Evolutionary conservation across 164 flowering plant species (phyloP), one percentile per base, ranked within the genome.

Genomic region (Protea cynaroides): DNA sequence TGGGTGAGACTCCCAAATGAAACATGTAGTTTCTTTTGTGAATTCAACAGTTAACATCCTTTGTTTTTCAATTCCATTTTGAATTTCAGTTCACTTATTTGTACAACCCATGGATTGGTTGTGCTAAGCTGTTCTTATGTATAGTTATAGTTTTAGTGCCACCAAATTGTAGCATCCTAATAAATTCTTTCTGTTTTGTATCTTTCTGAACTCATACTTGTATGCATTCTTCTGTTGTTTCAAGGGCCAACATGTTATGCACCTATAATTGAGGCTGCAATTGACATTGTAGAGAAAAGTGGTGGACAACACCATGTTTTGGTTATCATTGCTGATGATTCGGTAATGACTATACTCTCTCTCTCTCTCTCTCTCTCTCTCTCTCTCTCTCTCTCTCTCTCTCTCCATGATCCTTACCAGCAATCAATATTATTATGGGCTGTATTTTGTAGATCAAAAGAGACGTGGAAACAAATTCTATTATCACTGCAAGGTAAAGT

Each of bases 171-270:
- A 2, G 50, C 17, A 46, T 17, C 50, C 3, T 46, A 9, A n/a
- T n/a, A n/a, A 14, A 46, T 46, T 46, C 17, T 3, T 46, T 19
- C 4, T 21, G 49, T 14, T 4, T 46, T n/a, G 5, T 15, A 19
- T 1, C 11, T 61, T 47, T 5, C n/a, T n/a, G n/a, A n/a, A n/a
- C n/a, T n/a, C n/a, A n/a, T n/a, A n/a, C n/a, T n/a, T n/a, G n/a
- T n/a, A n/a, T n/a, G n/a, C n/a, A n/a, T n/a, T n/a, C n/a, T n/a
- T n/a, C n/a, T n/a, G n/a, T n/a, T n/a, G n/a, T 36, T 57, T 69
- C 2, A 60, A 88, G 96, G 96, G 44, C 96, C 96, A 59, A 89
- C 96, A 44, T 86, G 92, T 34, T 89, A 79, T 63, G 90, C 65
- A 65, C 92, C 96, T 5, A 74, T 86, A 2, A 68, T 89, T 65